A percentile compares a stretch with the other conserved stretches of the same genome.
These are phyloP conservation scores for Aureobasidium sp. DNA, from an alignment of 2,329 filamentous ascomycete genomes.

Conservation along the genomic window DNA sequence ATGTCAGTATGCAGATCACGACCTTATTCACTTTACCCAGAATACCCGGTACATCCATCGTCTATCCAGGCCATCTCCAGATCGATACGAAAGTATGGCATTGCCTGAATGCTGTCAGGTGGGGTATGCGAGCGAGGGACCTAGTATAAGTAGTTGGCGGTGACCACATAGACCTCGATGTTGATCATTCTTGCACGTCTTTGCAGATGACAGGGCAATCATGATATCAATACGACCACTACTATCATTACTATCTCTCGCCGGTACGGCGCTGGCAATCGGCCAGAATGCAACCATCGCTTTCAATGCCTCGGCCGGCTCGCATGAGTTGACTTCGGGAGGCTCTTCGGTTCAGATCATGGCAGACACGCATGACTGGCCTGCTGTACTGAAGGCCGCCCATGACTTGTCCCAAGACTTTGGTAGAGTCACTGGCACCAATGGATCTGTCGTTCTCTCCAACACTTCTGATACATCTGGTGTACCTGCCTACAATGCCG, in stretches of 20 bases:
- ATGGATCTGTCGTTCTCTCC: slow-evolving; percentile 47
- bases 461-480: slow-evolving; percentile 25
- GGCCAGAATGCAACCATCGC: slow-evolving; percentile 43
- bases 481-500: slow-evolving; percentile 3
- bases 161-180: not conserved
- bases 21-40: slow-evolving; percentile 1
- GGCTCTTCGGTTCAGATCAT: slow-evolving; percentile 41
- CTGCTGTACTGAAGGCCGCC: slow-evolving; percentile 59
- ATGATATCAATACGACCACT: slow-evolving; percentile 4
- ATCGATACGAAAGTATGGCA: not conserved
- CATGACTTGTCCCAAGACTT: slow-evolving; percentile 61
- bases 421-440: slow-evolving; percentile 59
- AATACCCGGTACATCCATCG: slow-evolving; percentile 4
- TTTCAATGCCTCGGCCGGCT: slow-evolving; percentile 32
- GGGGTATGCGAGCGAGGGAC: not conserved
- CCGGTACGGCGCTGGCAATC: slow-evolving; percentile 26
- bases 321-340: slow-evolving; percentile 15
- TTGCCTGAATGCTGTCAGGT: not conserved
- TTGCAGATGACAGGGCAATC: not conserved
- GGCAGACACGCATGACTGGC: slow-evolving; percentile 53
- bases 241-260: not conserved
- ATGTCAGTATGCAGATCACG: not conserved
- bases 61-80: not conserved
- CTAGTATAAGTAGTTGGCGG: not conserved
- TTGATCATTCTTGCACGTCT: not conserved